Evolutionary conservation across 192 early-diverging fungal species (phyloP).

Genomic region (Linnemannia elongata): DNA sequence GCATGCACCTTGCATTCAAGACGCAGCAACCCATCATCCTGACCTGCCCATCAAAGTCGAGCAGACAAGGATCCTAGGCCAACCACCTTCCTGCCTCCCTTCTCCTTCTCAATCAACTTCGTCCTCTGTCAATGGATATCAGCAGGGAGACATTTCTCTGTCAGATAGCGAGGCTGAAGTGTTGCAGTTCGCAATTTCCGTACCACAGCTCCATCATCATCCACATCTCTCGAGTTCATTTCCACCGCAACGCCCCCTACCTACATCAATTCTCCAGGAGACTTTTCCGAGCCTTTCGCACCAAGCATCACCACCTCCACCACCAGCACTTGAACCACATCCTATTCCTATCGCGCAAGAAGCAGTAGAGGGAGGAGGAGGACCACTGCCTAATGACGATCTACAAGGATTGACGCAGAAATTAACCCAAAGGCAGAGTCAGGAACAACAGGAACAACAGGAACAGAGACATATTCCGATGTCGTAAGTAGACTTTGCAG

Average conservation of each 20-base stretch:
- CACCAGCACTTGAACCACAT: background rate
- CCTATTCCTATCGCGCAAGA: background rate
- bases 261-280: background rate
- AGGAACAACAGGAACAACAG: background rate
- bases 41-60: background rate
- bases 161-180: background rate
- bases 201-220: background rate
- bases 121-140: background rate
- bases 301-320: background rate
- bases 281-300: background rate
- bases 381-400: background rate
- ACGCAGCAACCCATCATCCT: background rate
- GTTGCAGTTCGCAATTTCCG: background rate
- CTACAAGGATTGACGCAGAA: background rate
- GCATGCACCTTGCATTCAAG: no score
- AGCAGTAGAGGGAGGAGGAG: background rate
- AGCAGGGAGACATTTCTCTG: background rate
- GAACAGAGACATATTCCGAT: background rate
- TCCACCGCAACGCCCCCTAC: background rate
- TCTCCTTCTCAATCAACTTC: background rate
- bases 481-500: constrained; percentile 23
- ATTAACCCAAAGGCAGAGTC: background rate
- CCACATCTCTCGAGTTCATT: background rate
- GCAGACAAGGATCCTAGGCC: background rate
- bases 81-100: background rate